phyloP scores from a whole-genome alignment of 1,139 yeast species.

The Taphrina populina region DNA sequence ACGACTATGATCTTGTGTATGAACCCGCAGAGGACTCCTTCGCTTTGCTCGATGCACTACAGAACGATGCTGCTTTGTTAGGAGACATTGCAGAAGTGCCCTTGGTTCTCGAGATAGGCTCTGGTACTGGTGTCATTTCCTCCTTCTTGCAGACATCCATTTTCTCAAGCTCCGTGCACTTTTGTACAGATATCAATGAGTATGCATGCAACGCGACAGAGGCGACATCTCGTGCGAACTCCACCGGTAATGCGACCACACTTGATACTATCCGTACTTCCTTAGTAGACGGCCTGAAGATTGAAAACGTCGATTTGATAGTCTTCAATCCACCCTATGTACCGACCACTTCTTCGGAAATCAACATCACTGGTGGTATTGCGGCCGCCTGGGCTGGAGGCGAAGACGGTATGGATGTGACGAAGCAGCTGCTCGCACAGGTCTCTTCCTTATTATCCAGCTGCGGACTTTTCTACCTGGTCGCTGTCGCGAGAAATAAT shows the following conservation, averaged over 20 bases:
- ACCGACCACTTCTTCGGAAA: constrained; percentile 34
- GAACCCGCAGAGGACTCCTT: constrained; percentile 38
- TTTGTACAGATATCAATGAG: constrained; percentile 35
- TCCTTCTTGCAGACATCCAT: constrained; percentile 34
- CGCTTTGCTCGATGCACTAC: constrained; percentile 37
- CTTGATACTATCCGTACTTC: constrained; percentile 31
- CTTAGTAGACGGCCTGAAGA: constrained; percentile 25
- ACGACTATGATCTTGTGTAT: constrained; percentile 32
- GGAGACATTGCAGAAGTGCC: constrained; percentile 2
- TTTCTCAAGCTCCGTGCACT: constrained; percentile 24
- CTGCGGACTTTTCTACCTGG: constrained; percentile 35
- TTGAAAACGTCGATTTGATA: constrained; percentile 31
- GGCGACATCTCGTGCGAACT: constrained; percentile 21
- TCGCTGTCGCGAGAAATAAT: constrained; percentile 35
- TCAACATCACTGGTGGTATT: constrained; percentile 24
- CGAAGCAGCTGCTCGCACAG: constrained; percentile 11
- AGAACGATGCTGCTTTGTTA: constrained; percentile 31
- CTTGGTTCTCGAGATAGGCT: constrained; percentile 32
- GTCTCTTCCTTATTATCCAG: constrained; percentile 17
- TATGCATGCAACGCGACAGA: constrained; percentile 34
- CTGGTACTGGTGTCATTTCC: constrained; percentile 37
- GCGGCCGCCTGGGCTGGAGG: constrained; percentile 38
- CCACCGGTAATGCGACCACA: background rate
- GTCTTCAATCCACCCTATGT: constrained; percentile 38
- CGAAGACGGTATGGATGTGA: constrained; percentile 34